Evolutionary conservation across 495 filamentous ascomycete genomes (phyloP), one percentile per base, ranked within the genome.

Genomic region (Talaromyces adpressus): DNA sequence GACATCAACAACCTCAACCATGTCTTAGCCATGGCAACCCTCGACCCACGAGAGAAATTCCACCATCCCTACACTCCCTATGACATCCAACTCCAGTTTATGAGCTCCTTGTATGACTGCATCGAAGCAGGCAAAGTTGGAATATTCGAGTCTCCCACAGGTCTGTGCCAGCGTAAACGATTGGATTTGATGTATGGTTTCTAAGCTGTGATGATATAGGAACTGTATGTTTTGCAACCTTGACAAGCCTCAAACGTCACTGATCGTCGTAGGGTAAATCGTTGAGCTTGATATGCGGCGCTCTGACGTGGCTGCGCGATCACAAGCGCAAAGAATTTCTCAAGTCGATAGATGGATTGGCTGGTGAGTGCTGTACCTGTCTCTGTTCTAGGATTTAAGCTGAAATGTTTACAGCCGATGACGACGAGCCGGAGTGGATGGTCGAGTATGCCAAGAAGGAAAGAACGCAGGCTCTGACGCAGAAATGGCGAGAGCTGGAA

Each of bases 61-160:
- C 89, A 97, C 71, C 94, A 98, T 72, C 94, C 94, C 9, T 98
- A 88, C 73, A 83, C 85, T 34, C 94, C 95, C 0, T 98, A 98
- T 78, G 82, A 87, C 14, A 94, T 98, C 60, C 94, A 98, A 69
- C 79, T 88, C 29, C 77, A 91, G 64, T 94, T 98, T 70, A 98
- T 98, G 94, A 86, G 82, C 59, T 84, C 90, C 2, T 80, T 95
- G 11, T 98, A 98, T 67, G 75, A 84, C 29, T 90, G 91, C 56
- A 83, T 98, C 29, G 88, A 96, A 67, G 79, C 86, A 52, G 89
- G 90, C 27, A 87, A 86, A 66, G 81, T 97, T 34, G 94, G 91
- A 18, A 92, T 98, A 62, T 88, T 98, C 56, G 94, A 98, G 72
- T 95, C 91, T 62, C 94, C 94, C 52, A 98, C 94, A 63, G 94